Conservation (phyloP, 78 protist genomes). For the Diacronema lutheri region DNA sequence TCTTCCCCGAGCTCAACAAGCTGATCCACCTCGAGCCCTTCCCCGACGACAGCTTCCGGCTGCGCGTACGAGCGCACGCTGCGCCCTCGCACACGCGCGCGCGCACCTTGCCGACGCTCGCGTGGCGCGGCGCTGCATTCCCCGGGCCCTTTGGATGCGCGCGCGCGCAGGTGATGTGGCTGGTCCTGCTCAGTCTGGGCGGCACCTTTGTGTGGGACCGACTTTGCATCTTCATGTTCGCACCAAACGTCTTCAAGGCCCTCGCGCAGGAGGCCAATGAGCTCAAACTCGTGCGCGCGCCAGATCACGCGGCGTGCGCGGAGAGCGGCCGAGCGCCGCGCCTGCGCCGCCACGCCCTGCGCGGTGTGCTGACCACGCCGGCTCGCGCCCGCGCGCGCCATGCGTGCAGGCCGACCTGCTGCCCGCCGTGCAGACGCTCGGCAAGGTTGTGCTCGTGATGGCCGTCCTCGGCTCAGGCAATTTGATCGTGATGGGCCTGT, state of each 20-base stretch:
- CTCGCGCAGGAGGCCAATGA: neutral
- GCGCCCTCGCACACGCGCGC: too few species aligned
- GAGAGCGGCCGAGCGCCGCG: too few species aligned
- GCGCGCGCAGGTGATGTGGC: neutral
- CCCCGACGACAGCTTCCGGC: conserved; percentile 26
- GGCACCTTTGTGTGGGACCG: conserved; percentile 47
- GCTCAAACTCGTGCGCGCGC: neutral
- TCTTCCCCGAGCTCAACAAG: conserved; percentile 19
- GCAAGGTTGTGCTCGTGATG: neutral
- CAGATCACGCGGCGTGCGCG: too few species aligned
- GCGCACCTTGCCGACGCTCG: too few species aligned
- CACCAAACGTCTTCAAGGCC: neutral
- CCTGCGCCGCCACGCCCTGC: too few species aligned
- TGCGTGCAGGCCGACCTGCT: neutral
- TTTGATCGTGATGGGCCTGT: neutral
- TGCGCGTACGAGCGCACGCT: neutral
- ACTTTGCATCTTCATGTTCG: neutral
- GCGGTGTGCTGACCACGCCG: too few species aligned
- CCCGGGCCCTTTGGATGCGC: too few species aligned
- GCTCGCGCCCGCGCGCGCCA: too few species aligned
- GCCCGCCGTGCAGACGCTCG: conserved; percentile 13
- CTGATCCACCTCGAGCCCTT: conserved; percentile 35
- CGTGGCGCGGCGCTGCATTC: too few species aligned
- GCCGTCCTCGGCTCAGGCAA: neutral
- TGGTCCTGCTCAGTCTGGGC: neutral